Base-by-base conservation (phyloP, 2,329 filamentous ascomycete species). In the Paecilomyces formosus region DNA sequence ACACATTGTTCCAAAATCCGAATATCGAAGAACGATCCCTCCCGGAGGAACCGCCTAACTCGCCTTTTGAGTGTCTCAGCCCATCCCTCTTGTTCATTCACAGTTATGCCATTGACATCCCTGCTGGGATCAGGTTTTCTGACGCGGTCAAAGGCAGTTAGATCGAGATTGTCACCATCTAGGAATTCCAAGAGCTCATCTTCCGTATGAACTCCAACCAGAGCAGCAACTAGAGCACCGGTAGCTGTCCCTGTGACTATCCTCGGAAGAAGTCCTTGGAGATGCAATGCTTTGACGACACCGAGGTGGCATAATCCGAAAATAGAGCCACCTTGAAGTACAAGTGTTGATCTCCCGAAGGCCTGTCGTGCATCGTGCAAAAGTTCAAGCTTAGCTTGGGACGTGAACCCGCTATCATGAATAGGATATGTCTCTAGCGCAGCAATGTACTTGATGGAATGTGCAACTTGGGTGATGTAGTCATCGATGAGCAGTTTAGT, bases 161-260 rank as follows among this genome's bases (percentile, higher is more conserved):
- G 79, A 68, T 96, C 88, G 64, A 97, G 93, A 1, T 86, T 86
- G 35, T 90, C 88, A 1, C 91, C 90, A 59, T 85, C 86, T 51
- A 97, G 77, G 54, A 96, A 87, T 0, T 79, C 81, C 1, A 90
- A 84, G 30, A 97, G 79, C 70, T 96, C 92, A 56, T 92, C 89
- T 66, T 94, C 88, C 0, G 89, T 92, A 71, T 94, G 92, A 18
- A 94, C 88, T 4, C 90, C 89, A 1, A 97, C 90, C 28, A 97
- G 78, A 12, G 92, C 91, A 1, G 92, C 92, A 63, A 96, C 93
- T 66, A 97, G 78, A 8, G 92, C 93, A 13, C 93, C 93, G 0
- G 91, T 96, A 3, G 89, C 92, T 1, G 91, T 96, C 8, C 93
- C 93, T 0, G 91, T 91, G 65, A 97, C 92, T 66, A 97, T 96